Evolutionary conservation across 768 basidiomycete species (phyloP).

Genomic region (Gloeophyllum trabeum): DNA sequence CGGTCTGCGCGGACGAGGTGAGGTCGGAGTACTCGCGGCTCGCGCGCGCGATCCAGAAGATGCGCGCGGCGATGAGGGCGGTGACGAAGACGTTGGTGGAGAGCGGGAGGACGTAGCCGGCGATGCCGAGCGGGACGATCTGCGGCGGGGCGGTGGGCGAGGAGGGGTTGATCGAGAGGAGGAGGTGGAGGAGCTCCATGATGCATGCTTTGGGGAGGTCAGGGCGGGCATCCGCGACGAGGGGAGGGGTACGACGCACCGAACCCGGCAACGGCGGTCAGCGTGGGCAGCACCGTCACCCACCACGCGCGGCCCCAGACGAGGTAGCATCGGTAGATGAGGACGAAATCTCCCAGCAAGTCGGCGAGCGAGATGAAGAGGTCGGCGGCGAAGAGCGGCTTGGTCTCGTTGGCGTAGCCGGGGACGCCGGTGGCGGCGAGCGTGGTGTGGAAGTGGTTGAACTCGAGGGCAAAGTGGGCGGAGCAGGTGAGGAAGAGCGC

Average conservation of each 20-base stretch:
- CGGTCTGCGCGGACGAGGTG: neutral
- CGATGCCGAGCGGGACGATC: slow-evolving; percentile 15
- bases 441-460: neutral
- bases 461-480: neutral
- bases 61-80: slow-evolving; percentile 25
- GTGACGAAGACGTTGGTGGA: slow-evolving; percentile 30
- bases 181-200: slow-evolving; percentile 16
- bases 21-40: neutral
- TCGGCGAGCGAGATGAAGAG: slow-evolving; percentile 4
- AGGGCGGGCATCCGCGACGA: slow-evolving; percentile 1
- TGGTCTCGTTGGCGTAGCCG: neutral
- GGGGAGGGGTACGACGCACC: slow-evolving; percentile 14
- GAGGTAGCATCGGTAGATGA: slow-evolving; percentile 30
- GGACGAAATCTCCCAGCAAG: slow-evolving; percentile 12
- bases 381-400: slow-evolving; percentile 9
- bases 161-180: slow-evolving; percentile 9
- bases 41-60: slow-evolving; percentile 19
- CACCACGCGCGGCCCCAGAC: slow-evolving; percentile 24
- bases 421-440: neutral
- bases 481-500: neutral
- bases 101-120: slow-evolving; percentile 26
- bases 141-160: slow-evolving; percentile 16
- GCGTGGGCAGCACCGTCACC: slow-evolving; percentile 21
- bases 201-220: slow-evolving; percentile 16
- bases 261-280: slow-evolving; percentile 21